Evolutionary conservation across 257 asterid genomes (phyloP).

Genomic region (Nyctanthes arbortristis): DNA sequence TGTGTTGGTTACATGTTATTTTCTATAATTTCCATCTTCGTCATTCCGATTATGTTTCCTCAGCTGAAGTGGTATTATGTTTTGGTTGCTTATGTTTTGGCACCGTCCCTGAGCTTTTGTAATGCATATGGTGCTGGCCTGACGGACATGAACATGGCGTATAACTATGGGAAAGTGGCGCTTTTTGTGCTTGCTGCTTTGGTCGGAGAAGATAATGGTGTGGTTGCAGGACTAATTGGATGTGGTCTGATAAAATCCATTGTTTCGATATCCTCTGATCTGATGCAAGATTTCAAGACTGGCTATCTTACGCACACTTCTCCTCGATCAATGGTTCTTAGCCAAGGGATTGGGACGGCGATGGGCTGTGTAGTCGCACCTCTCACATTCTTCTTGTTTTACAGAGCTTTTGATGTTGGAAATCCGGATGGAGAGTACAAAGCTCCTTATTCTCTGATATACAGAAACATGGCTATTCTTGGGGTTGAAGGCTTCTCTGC

Average conservation of each 20-base stretch:
- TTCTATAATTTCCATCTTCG: constrained; percentile 20
- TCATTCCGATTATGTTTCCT: constrained; percentile 26
- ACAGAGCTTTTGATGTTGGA: constrained; percentile 30
- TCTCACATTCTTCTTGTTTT: constrained; percentile 20
- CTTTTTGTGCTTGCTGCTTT: constrained; percentile 26
- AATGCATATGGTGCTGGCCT: constrained; percentile 28
- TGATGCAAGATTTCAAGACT: constrained; percentile 27
- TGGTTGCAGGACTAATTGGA: constrained; percentile 27
- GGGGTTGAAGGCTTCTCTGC: constrained; percentile 62
- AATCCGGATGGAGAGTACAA: constrained; percentile 46
- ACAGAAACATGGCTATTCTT: constrained; percentile 51
- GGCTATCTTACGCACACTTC: constrained; percentile 27
- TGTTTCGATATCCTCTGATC: constrained; percentile 27
- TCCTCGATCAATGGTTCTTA: constrained; percentile 27
- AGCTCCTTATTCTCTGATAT: constrained; percentile 44
- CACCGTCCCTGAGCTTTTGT: constrained; percentile 26
- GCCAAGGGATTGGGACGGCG: constrained; percentile 27
- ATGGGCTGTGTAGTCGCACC: constrained; percentile 25
- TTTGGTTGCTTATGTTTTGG: constrained; percentile 18
- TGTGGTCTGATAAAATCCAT: constrained; percentile 30
- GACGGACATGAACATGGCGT: constrained; percentile 32
- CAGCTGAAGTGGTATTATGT: constrained; percentile 28
- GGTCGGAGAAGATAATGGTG: constrained; percentile 21
- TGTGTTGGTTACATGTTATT: constrained; percentile 22
- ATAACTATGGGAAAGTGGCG: constrained; percentile 29